These are phyloP conservation scores for Vanrija humicola DNA, from an alignment of 1,284 basidiomycete genomes.

Conservation along the genomic window DNA sequence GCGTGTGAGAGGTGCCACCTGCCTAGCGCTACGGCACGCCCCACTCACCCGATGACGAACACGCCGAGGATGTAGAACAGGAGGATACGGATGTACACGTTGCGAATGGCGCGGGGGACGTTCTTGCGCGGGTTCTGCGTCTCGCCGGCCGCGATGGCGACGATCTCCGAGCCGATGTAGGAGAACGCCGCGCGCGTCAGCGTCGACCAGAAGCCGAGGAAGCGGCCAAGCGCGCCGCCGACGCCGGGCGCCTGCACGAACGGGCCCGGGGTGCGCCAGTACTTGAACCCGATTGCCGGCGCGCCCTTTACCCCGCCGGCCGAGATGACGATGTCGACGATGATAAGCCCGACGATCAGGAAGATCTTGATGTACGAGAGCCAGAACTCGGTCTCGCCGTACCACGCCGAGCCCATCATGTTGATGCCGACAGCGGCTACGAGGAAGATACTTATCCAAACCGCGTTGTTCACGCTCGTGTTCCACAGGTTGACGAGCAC, in stretches of 20 bases:
- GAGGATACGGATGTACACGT: conserved; percentile 70
- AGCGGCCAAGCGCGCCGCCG: conserved; percentile 48
- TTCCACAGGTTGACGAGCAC: conserved; percentile 71
- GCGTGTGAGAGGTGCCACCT: too few species aligned
- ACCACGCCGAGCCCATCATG: conserved; percentile 13
- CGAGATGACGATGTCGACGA: conserved; percentile 62
- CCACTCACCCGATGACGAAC: not conserved
- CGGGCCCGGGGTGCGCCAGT: conserved; percentile 51
- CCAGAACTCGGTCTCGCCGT: conserved; percentile 48
- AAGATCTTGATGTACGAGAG: conserved; percentile 70
- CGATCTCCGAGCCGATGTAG: conserved; percentile 33
- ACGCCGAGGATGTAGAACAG: conserved; percentile 61
- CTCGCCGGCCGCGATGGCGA: conserved; percentile 49
- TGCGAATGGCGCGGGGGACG: conserved; percentile 68
- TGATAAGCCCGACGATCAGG: conserved; percentile 58
- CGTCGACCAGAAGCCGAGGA: conserved; percentile 21
- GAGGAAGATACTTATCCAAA: conserved; percentile 68
- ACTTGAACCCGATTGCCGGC: conserved; percentile 47
- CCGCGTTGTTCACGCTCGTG: conserved; percentile 59
- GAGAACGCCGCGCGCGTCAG: conserved; percentile 13
- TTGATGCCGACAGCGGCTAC: conserved; percentile 58
- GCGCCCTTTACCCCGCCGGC: conserved; percentile 48
- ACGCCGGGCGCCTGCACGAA: conserved; percentile 49
- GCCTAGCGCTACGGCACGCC: conserved; percentile 1
- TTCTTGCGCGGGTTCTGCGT: conserved; percentile 63